Evolutionary conservation across 2,329 filamentous ascomycete species (phyloP).

Genomic region (Clathrospora elynae): DNA sequence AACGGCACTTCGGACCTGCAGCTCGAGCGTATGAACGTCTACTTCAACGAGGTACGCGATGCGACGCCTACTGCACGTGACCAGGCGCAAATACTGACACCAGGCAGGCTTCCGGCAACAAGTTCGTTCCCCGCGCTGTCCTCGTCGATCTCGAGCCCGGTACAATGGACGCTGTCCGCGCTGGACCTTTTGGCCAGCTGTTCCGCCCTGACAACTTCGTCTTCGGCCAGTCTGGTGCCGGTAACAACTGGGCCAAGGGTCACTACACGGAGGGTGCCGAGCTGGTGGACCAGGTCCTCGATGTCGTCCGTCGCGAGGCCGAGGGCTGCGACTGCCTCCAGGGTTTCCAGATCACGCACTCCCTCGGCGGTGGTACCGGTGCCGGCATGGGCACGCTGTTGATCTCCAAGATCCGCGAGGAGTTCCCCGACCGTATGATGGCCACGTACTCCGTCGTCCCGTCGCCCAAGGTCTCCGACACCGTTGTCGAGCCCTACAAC

Average conservation of each 20-base stretch:
- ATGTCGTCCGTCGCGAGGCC: slow-evolving; percentile 97
- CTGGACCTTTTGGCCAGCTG: slow-evolving; percentile 96
- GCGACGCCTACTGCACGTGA: slow-evolving; percentile 21
- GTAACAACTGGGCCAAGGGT: slow-evolving; percentile 99
- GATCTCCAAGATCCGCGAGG: slow-evolving; percentile 99
- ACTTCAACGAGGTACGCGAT: slow-evolving; percentile 84
- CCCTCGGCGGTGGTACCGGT: slow-evolving; percentile 99
- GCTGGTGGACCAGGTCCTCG: slow-evolving; percentile 96
- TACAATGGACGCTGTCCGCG: slow-evolving; percentile 99
- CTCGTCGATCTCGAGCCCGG: slow-evolving; percentile 99
- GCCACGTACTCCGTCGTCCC: slow-evolving; percentile 98
- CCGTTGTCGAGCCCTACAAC: slow-evolving; percentile 99
- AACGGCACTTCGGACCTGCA: slow-evolving; percentile 98
- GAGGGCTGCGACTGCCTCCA: slow-evolving; percentile 99
- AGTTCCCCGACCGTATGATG: slow-evolving; percentile 99
- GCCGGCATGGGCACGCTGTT: slow-evolving; percentile 99
- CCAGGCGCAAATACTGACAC: slow-evolving; percentile 29
- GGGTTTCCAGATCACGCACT: slow-evolving; percentile 99
- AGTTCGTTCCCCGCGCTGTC: slow-evolving; percentile 98
- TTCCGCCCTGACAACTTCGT: slow-evolving; percentile 99
- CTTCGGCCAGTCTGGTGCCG: slow-evolving; percentile 98
- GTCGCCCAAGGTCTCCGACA: slow-evolving; percentile 99
- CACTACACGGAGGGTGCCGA: slow-evolving; percentile 99
- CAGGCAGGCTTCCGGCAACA: slow-evolving; percentile 86
- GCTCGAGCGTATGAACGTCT: slow-evolving; percentile 99